Percentiles rank a stretch among this genome's conserved stretches.
Conservation (phyloP, 176 grass and related monocot species). For the Avena insularis region DNA sequence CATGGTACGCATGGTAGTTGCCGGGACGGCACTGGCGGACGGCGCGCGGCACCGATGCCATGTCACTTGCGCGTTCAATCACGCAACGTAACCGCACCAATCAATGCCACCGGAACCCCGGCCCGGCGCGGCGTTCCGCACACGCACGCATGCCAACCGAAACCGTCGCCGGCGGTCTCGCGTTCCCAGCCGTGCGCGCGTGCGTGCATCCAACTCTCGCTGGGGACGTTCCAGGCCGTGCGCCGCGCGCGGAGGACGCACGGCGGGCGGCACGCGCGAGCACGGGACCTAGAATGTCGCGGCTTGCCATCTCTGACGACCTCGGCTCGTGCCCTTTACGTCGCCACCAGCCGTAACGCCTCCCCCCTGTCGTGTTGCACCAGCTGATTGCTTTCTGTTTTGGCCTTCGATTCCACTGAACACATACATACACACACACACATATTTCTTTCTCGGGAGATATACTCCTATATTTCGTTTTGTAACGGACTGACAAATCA, state of each 20-base stretch:
- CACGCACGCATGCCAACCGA: not conserved
- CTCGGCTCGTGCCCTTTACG: no score
- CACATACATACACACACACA: not conserved
- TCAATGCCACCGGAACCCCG: not conserved
- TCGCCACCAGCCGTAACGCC: not conserved
- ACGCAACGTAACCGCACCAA: constrained; percentile 34
- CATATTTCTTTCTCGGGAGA: not conserved
- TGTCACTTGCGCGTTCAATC: not conserved
- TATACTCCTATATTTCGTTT: not conserved
- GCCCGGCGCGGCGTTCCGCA: not conserved
- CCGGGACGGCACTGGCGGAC: constrained; percentile 20
- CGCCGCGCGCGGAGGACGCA: constrained; percentile 2
- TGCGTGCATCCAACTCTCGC: no score
- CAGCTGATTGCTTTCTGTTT: constrained; percentile 38
- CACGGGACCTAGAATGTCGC: not conserved
- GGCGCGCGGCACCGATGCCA: constrained; percentile 12
- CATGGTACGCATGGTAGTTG: constrained; percentile 20
- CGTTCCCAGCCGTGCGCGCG: no score
- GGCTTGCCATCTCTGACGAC: not conserved
- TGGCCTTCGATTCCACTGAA: not conserved
- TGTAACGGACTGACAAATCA: not conserved
- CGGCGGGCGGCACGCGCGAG: not conserved
- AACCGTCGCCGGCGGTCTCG: not conserved
- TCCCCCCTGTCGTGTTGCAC: not conserved
- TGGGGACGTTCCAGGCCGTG: not conserved